phyloP scores from a whole-genome alignment of 306 rosid genomes.

The Benincasa hispida region DNA sequence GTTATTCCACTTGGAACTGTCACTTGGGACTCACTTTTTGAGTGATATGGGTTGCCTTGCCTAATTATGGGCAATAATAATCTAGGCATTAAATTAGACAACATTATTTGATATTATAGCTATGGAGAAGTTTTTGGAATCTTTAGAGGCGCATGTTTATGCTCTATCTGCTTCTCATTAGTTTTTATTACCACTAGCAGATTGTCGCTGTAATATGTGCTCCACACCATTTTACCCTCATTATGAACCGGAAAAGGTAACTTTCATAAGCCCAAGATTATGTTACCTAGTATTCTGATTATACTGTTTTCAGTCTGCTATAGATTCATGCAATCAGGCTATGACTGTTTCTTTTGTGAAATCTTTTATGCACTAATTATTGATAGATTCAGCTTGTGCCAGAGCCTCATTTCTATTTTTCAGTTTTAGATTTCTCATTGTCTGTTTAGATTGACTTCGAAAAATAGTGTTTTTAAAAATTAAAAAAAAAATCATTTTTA shows the following conservation, averaged over 20 bases:
- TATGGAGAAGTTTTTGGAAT: conserved; percentile 48
- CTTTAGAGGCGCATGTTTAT: conserved; percentile 31
- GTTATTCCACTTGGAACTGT: conserved; percentile 3
- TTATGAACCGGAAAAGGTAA: conserved; percentile 1
- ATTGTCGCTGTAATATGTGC: conserved; percentile 13
- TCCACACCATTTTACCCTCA: conserved; percentile 10
- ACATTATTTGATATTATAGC: conserved; percentile 46
- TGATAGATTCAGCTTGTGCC: not conserved
- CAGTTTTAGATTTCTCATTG: not conserved
- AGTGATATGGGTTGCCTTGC: conserved; percentile 26
- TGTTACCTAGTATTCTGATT: not conserved
- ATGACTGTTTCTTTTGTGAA: not conserved
- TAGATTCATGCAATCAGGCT: conserved; percentile 4
- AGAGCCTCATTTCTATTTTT: not conserved
- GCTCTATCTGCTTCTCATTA: conserved; percentile 22
- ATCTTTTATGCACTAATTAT: not conserved
- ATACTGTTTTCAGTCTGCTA: not conserved
- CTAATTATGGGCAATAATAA: conserved; percentile 47
- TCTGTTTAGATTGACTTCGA: too few species aligned
- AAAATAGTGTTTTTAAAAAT: too few species aligned
- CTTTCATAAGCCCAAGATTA: conserved; percentile 1
- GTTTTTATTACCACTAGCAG: conserved; percentile 15
- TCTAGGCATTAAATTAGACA: conserved; percentile 40
- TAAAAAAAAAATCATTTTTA: too few species aligned
- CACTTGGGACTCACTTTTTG: conserved; percentile 12